Conservation (phyloP, 768 basidiomycete genomes). For the Boletus subcaerulescens region DNA sequence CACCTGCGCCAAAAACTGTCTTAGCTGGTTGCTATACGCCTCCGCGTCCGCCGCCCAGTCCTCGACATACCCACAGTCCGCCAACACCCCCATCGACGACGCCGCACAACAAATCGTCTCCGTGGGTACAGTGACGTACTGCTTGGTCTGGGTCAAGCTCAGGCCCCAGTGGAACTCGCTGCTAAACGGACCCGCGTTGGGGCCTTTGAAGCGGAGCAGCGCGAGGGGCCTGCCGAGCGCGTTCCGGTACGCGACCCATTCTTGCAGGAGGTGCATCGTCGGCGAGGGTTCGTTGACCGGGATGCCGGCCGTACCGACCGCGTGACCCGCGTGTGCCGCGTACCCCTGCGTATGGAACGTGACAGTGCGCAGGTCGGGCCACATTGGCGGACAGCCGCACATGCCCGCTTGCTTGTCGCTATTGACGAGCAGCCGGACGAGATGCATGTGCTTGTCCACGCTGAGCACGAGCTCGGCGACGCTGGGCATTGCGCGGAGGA, state of each 20-base stretch:
- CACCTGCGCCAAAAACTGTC: slow-evolving; percentile 31
- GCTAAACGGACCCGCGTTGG: slow-evolving; percentile 27
- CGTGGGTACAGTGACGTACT: slow-evolving; percentile 18
- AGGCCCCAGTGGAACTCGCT: slow-evolving; percentile 30
- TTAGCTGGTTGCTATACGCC: slow-evolving; percentile 28
- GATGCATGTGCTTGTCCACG: slow-evolving; percentile 29
- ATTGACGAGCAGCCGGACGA: slow-evolving; percentile 31
- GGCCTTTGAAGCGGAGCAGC: slow-evolving; percentile 28
- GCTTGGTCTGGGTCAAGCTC: slow-evolving; percentile 20
- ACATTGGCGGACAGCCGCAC: slow-evolving; percentile 28
- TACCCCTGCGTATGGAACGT: slow-evolving; percentile 33
- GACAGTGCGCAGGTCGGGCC: slow-evolving; percentile 23
- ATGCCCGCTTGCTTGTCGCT: slow-evolving; percentile 34
- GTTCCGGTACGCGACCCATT: slow-evolving; percentile 22
- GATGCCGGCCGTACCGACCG: slow-evolving; percentile 15
- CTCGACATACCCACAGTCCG: slow-evolving; percentile 25
- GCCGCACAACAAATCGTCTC: slow-evolving; percentile 22
- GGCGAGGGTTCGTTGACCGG: slow-evolving; percentile 31
- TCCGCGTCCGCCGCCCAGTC: slow-evolving; percentile 32
- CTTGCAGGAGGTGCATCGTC: slow-evolving; percentile 30
- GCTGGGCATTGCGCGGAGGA: slow-evolving; percentile 32
- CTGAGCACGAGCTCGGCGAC: slow-evolving; percentile 32
- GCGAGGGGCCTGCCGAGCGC: slow-evolving; percentile 20
- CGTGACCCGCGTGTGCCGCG: slow-evolving; percentile 4
- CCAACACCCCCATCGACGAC: slow-evolving; percentile 12